A percentile compares a stretch with the other conserved stretches of the same genome.
phyloP scores from a whole-genome alignment of 225 moss, liverwort and hornwort species.

The Thuidium tamariscinum region DNA sequence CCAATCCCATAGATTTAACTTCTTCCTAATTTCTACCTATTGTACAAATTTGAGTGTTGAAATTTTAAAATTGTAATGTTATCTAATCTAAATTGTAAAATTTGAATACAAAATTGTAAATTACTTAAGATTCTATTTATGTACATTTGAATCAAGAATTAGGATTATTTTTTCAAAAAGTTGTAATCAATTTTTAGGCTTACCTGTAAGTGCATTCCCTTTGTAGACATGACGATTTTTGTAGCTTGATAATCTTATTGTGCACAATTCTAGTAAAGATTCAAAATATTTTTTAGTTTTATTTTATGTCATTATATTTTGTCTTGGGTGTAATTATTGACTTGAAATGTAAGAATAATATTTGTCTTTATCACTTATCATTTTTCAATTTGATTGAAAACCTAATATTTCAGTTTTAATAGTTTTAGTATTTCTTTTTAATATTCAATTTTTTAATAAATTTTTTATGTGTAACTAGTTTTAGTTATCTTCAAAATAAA shows the following conservation, averaged over 20 bases:
- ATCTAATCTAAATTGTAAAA: too few species aligned
- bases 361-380: fast-evolving
- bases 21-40: constrained; percentile 17
- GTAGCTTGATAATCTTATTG: neutral
- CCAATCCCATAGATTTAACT: constrained; percentile 50
- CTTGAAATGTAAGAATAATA: neutral
- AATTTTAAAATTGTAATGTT: fast-evolving
- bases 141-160: fast-evolving
- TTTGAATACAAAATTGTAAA: neutral
- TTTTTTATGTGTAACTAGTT: neutral
- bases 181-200: neutral
- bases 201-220: neutral
- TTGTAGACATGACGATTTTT: neutral
- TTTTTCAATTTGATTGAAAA: neutral
- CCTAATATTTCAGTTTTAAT: neutral
- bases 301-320: neutral
- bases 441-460: neutral
- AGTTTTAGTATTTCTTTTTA: neutral
- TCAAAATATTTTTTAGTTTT: neutral
- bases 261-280: too few species aligned
- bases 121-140: too few species aligned
- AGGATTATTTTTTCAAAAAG: fast-evolving
- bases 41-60: fast-evolving
- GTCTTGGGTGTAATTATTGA: too few species aligned
- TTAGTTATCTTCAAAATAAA: neutral